These are phyloP conservation scores for Primulina tabacum DNA, from an alignment of 257 asterid genomes.

Conservation along the genomic window DNA sequence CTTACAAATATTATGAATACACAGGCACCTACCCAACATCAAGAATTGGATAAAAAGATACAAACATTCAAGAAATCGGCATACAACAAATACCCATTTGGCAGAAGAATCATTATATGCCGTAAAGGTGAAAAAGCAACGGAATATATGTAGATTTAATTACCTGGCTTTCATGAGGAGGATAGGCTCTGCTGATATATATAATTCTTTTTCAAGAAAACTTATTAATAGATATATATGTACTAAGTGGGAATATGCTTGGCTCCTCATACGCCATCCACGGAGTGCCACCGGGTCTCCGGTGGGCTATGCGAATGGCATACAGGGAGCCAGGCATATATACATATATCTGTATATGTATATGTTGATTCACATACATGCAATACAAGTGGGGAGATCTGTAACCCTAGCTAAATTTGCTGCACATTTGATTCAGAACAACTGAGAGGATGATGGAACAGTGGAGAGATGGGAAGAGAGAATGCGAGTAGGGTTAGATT, in stretches of 20 bases:
- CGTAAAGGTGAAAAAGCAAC: background rate
- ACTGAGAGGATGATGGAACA: slow-evolving; percentile 28
- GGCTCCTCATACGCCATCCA: slow-evolving; percentile 99
- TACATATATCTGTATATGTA: slow-evolving; percentile 16
- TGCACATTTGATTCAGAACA: no score
- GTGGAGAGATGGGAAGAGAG: background rate
- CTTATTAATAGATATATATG: slow-evolving; percentile 14
- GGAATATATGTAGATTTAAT: no score
- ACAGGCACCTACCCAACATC: background rate
- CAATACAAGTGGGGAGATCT: no score
- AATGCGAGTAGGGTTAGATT: background rate
- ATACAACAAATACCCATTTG: background rate
- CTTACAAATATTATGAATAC: background rate
- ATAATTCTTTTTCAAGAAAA: no score
- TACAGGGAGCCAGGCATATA: slow-evolving; percentile 99
- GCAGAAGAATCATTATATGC: background rate
- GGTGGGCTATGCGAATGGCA: slow-evolving; percentile 92
- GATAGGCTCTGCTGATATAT: no score
- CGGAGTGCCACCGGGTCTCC: slow-evolving; percentile 65
- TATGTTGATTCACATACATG: no score
- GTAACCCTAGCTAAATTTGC: no score
- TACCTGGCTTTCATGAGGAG: no score
- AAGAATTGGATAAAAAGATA: background rate
- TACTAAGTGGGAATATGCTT: slow-evolving; percentile 58
- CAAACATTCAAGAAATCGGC: no score